Evolutionary conservation across 495 filamentous ascomycete genomes (phyloP).

Genomic region (Lasiosphaeriaceae sp.): DNA sequence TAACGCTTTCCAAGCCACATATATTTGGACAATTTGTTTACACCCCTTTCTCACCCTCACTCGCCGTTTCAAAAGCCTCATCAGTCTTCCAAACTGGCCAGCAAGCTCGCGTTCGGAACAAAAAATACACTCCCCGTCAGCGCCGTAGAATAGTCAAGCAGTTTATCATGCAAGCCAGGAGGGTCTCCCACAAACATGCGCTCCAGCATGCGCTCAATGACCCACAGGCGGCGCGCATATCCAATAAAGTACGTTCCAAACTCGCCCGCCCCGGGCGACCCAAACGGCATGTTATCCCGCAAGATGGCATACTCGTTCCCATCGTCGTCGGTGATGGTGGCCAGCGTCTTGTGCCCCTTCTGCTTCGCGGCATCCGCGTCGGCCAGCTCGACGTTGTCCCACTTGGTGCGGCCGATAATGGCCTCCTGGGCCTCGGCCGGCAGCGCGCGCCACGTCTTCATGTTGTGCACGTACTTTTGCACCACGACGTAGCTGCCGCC

Average conservation of each 20-base stretch:
- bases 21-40: no score
- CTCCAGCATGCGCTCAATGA: slow-evolving; percentile 4
- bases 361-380: neutral
- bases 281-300: slow-evolving; percentile 6
- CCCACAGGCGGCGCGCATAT: slow-evolving; percentile 1
- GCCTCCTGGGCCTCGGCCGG: slow-evolving; percentile 1
- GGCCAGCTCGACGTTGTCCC: slow-evolving; percentile 5
- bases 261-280: slow-evolving; percentile 1
- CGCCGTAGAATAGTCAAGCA: slow-evolving; percentile 3
- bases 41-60: no score
- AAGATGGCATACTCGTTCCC: slow-evolving; percentile 2
- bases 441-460: neutral
- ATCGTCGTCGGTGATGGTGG: neutral
- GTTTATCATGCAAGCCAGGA: neutral
- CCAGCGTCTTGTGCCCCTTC: slow-evolving; percentile 1
- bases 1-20: no score
- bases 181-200: slow-evolving; percentile 4
- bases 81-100: neutral
- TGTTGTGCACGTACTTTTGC: slow-evolving; percentile 8
- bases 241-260: slow-evolving; percentile 5
- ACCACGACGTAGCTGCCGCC: slow-evolving; percentile 7
- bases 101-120: neutral
- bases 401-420: slow-evolving; percentile 4
- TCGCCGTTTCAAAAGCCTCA: slow-evolving; percentile 4
- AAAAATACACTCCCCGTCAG: slow-evolving; percentile 1